A percentile compares a stretch with the other conserved stretches of the same genome.
Conservation (phyloP, 129 eudicot species). For the Dittrichia graveolens region DNA sequence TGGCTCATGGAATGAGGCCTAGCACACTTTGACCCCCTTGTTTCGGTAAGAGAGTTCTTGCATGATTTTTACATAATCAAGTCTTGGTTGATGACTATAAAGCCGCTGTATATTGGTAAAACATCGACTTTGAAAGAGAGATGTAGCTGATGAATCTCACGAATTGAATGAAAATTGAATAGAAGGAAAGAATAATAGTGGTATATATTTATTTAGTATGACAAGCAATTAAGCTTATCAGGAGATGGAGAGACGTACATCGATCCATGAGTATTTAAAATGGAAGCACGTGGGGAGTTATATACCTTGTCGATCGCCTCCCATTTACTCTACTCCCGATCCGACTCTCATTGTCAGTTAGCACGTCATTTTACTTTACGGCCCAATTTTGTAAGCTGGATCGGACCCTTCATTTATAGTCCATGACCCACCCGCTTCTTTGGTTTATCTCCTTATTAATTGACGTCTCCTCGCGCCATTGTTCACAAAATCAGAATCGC, state of each 20-base stretch:
- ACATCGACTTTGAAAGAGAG: too few relatives aligned
- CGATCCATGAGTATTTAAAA: not conserved
- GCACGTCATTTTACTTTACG: slow-evolving; percentile 18
- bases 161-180: too few relatives aligned
- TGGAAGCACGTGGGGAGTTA: slow-evolving; percentile 29
- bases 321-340: slow-evolving; percentile 20
- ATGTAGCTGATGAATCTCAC: too few relatives aligned
- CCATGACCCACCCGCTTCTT: slow-evolving; percentile 27
- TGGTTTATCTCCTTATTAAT: slow-evolving; percentile 6
- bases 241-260: too few relatives aligned
- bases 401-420: slow-evolving; percentile 34
- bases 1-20: too few relatives aligned
- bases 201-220: not conserved
- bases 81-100: too few relatives aligned
- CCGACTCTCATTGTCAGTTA: slow-evolving; percentile 10
- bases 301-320: slow-evolving; percentile 23
- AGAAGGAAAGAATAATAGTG: too few relatives aligned
- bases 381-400: slow-evolving; percentile 15
- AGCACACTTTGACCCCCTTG: too few relatives aligned
- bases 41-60: too few relatives aligned
- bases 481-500: not conserved
- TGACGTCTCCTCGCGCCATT: not conserved
- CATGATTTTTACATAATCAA: too few relatives aligned
- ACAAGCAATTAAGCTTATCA: slow-evolving; percentile 18
- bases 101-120: too few relatives aligned